Evolutionary conservation across 768 basidiomycete species (phyloP), one percentile per base, ranked within the genome.

Genomic region (Lactarius akahatsu): DNA sequence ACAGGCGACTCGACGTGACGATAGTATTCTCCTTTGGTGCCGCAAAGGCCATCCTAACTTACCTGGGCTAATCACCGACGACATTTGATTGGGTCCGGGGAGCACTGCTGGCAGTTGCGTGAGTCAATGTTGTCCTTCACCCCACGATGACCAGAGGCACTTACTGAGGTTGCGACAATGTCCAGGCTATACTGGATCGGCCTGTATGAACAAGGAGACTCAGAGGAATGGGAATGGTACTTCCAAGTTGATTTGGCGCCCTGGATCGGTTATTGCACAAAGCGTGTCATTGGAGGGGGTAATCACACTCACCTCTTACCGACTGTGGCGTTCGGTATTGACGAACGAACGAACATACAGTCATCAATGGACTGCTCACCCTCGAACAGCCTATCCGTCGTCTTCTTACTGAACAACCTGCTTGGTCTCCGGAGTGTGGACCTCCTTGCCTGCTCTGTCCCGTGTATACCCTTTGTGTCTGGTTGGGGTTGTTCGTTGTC

Each of bases 211-310:
- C 0, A 38, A 2, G 0, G 2, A 34, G 1, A 32, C 34, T 0
- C 28, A 15, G 5, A 9, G 38, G 10, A 38, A 2, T 62, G 38
- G 65, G 23, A 41, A n/a, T 58, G 45, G 61, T 66, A 58, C 56
- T 66, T 62, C 47, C 56, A 52, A 4, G 55, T 66, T 7, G 61
- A 66, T 47, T 30, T 58, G 45, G 30, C 40, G 6, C 47, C 7
- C 23, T 30, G 50, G 20, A 66, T 66, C 47, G 4, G 28, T 9
- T 36, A 62, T 54, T 58, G 4, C 50, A 23, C 34, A 4, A 28
- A 45, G 32, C 61, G 61, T 9, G 41, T 66, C 3, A 32, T 52
- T 26, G 65, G 65, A 62, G 61, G 65, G 52, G 47, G 65, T 62
- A n/a, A 58, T 1, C 9, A 38, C 34, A 5, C 23, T 50, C 3